Base-by-base conservation (phyloP, 345 rosid genomes). In the Xanthoceras sorbifolium region DNA sequence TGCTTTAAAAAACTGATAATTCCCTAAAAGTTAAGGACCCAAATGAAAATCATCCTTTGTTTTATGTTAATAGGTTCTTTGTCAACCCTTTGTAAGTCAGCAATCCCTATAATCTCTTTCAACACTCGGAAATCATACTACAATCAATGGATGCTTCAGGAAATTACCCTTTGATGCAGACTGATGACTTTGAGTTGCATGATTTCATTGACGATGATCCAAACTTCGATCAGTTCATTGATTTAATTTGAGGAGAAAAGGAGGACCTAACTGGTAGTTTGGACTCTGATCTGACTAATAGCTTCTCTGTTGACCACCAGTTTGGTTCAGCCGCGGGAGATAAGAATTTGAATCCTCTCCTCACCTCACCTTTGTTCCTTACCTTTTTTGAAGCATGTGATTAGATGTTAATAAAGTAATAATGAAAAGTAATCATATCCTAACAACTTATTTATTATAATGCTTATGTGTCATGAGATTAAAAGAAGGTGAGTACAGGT, bases 161-260 rank as follows among this genome's bases (percentile, higher is more conserved):
- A 38, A 38, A 38, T n/a, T n/a, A n/a, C 80, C 50, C 73, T 68
- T 28, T 77, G 34, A 62, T 82, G 64, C 79, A 76, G 79, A 70
- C 29, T 15, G 74, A 70, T 74, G 9, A 2, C 10, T n/a, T n/a
- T n/a, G n/a, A n/a, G 85, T 74, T 84, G 5, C 89, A 80, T 12
- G 85, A 89, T 31, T 89, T 90, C 88, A 61, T 77, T 15, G 85
- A 83, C 8, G 90, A 84, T 34, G n/a, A n/a, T n/a, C 88, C 91
- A 52, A 86, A 85, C 57, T 87, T 91, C 28, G 85, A 89, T 62
- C 93, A 85, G 40, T 90, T 91, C 85, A 76, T 88, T 50, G 75
- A 85, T 62, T 83, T 85, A 38, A 85, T 90, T 20, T 85, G 86
- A 23, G 92, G 92, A 22, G 94, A 87, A 65, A 83, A 71, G 5